phyloP scores from a whole-genome alignment of 306 rosid genomes.

The Acmispon strigosus region DNA sequence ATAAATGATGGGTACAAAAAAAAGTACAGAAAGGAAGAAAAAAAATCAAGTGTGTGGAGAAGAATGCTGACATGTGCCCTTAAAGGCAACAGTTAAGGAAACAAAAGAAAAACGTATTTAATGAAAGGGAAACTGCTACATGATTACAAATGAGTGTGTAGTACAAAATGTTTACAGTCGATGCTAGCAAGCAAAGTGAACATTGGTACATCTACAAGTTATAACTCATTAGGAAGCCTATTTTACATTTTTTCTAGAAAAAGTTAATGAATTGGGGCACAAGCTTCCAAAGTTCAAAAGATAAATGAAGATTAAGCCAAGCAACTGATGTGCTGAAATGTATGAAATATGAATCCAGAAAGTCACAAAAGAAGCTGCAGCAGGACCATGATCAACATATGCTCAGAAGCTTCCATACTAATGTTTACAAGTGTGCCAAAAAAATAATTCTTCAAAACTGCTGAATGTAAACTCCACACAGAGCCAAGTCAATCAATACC shows the following conservation, averaged over 20 bases:
- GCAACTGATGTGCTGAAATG: not conserved
- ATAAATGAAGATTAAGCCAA: not conserved
- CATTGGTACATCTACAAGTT: not conserved
- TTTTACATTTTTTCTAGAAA: not conserved
- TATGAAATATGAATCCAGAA: not conserved
- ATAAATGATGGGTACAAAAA: not conserved
- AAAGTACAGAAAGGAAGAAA: not conserved
- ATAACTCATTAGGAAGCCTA: not conserved
- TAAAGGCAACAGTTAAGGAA: too few species aligned
- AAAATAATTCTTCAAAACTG: not conserved
- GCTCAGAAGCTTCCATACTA: not conserved
- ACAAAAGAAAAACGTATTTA: too few species aligned
- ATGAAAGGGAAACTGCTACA: too few species aligned
- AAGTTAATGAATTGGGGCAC: not conserved
- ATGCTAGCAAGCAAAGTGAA: not conserved
- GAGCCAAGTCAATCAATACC: not conserved
- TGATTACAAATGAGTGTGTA: not conserved
- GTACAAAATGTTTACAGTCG: too few species aligned
- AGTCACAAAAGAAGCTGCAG: not conserved
- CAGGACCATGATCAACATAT: not conserved
- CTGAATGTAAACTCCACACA: not conserved
- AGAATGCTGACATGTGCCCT: too few species aligned
- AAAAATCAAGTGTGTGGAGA: too few species aligned
- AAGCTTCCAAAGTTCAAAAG: not conserved
- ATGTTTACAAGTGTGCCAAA: not conserved